A percentile compares a stretch with the other conserved stretches of the same genome.
Conservation (phyloP, 208 protist genomes). For the Sergeia podlipaevii region DNA sequence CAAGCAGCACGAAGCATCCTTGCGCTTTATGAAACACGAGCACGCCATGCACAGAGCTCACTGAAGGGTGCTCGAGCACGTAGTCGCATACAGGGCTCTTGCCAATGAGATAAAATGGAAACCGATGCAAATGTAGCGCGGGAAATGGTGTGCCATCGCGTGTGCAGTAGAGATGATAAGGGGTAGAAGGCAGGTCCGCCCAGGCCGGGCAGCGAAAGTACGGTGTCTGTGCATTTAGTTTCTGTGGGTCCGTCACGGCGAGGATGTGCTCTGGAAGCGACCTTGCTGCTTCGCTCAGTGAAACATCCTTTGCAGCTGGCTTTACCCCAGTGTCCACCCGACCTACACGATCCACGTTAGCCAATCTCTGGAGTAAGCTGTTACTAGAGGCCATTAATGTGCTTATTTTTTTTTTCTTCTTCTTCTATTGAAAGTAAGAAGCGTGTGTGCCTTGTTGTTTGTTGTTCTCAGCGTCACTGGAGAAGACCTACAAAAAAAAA, state of each 20-base stretch:
- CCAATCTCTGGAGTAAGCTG: no score
- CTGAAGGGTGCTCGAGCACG: constrained; percentile 81
- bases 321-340: no score
- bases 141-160: constrained; percentile 44
- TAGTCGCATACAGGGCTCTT: constrained; percentile 78
- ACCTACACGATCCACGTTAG: no score
- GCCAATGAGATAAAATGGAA: constrained; percentile 89
- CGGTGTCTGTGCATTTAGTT: constrained; percentile 70
- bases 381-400: no score
- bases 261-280: constrained; percentile 68
- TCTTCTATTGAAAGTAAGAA: no score
- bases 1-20: constrained; percentile 79
- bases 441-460: no score
- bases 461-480: no score
- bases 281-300: constrained; percentile 46
- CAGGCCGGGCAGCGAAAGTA: constrained; percentile 81
- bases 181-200: constrained; percentile 53
- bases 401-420: no score
- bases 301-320: background rate
- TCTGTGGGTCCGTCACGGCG: constrained; percentile 53
- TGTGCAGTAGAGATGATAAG: constrained; percentile 71
- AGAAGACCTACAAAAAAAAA: no score
- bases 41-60: constrained; percentile 81
- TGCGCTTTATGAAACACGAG: constrained; percentile 81
- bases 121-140: constrained; percentile 60